Percentiles rank a stretch among this genome's conserved stretches.
phyloP scores from a whole-genome alignment of 1,284 basidiomycete genomes.

The Fomitiporia mediterranea region DNA sequence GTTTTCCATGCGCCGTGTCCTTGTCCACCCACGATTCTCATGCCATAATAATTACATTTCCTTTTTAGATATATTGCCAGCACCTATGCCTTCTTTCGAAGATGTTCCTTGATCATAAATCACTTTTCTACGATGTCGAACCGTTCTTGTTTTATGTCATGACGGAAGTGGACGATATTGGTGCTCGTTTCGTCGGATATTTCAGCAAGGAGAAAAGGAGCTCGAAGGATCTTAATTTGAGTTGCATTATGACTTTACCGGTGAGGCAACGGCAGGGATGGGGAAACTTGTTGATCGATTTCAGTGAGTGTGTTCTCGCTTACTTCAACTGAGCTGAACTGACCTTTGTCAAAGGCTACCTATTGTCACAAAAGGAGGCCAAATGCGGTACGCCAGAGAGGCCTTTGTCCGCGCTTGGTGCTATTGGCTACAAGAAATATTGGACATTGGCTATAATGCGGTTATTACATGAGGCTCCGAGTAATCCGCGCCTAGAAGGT shows the following conservation, averaged over 20 bases:
- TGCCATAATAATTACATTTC: not conserved
- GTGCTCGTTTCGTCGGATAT: slow-evolving; percentile 95
- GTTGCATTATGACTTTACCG: slow-evolving; percentile 99
- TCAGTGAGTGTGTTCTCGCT: slow-evolving; percentile 65
- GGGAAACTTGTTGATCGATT: slow-evolving; percentile 94
- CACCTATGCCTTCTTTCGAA: slow-evolving; percentile 98
- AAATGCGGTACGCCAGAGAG: slow-evolving; percentile 88
- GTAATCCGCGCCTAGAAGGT: slow-evolving; percentile 72
- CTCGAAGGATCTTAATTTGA: slow-evolving; percentile 94
- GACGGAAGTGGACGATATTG: slow-evolving; percentile 85
- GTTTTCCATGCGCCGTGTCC: too few species aligned
- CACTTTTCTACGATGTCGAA: slow-evolving; percentile 99
- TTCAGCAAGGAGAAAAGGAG: slow-evolving; percentile 99
- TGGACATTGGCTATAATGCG: slow-evolving; percentile 92
- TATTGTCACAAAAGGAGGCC: slow-evolving; percentile 92
- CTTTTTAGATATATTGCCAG: slow-evolving; percentile 88
- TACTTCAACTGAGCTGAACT: too few species aligned
- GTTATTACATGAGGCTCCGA: slow-evolving; percentile 63
- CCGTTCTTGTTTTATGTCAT: slow-evolving; percentile 99
- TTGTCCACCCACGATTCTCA: not conserved
- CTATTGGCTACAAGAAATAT: slow-evolving; percentile 91
- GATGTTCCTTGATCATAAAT: slow-evolving; percentile 99
- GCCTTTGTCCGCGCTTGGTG: slow-evolving; percentile 86
- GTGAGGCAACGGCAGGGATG: slow-evolving; percentile 92
- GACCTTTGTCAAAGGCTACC: too few species aligned